phyloP scores from a whole-genome alignment of 768 basidiomycete species.

The Tylopilus sp. region DNA sequence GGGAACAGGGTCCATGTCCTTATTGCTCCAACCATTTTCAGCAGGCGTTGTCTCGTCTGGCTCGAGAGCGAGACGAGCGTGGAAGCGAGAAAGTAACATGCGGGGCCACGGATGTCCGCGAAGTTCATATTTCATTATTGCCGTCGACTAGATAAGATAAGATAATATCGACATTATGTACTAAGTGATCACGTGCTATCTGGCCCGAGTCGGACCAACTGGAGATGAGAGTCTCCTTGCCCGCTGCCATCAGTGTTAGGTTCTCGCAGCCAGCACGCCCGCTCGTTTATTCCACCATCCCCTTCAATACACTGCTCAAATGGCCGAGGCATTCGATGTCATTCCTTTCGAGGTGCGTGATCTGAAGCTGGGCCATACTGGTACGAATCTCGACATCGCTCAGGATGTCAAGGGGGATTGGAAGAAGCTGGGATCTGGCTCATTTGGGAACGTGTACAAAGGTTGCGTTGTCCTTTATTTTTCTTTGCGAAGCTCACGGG shows the following conservation, averaged over 20 bases:
- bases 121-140: neutral
- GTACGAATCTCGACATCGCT: slow-evolving; percentile 1
- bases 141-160: slow-evolving; percentile 15
- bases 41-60: slow-evolving; percentile 50
- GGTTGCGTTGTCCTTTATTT: slow-evolving; percentile 29
- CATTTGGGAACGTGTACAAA: slow-evolving; percentile 91
- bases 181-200: slow-evolving; percentile 22
- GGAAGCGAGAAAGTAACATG: slow-evolving; percentile 21
- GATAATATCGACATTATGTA: neutral
- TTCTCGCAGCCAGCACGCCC: slow-evolving; percentile 1
- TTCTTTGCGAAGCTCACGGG: slow-evolving; percentile 2
- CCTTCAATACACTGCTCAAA: slow-evolving; percentile 1
- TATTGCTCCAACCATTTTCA: slow-evolving; percentile 61
- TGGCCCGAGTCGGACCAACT: slow-evolving; percentile 15
- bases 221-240: neutral
- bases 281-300: neutral
- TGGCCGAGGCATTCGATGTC: slow-evolving; percentile 80
- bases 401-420: slow-evolving; percentile 86
- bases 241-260: neutral
- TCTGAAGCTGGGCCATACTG: neutral
- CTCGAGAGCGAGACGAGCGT: slow-evolving; percentile 40
- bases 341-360: slow-evolving; percentile 75
- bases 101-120: no score
- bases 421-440: slow-evolving; percentile 89
- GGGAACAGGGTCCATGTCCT: slow-evolving; percentile 77